phyloP scores from a whole-genome alignment of 106 monocot genomes.

The Dendrobium catenatum region DNA sequence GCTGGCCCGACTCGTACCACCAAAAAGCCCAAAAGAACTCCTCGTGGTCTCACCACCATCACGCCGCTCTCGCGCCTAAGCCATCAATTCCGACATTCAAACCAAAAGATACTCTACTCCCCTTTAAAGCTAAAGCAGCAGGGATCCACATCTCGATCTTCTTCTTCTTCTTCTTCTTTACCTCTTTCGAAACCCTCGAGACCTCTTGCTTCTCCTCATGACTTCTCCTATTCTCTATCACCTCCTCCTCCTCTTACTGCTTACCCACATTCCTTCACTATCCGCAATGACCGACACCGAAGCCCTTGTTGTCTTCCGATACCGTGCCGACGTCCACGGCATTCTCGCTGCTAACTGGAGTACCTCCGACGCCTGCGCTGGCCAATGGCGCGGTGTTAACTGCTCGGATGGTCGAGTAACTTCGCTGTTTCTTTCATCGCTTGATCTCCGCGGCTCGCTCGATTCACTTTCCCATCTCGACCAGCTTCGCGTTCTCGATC shows the following conservation, averaged over 20 bases:
- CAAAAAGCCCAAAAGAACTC: not conserved
- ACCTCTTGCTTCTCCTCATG: not conserved
- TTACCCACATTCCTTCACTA: not conserved
- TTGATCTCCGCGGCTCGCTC: slow-evolving; percentile 49
- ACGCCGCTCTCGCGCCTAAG: not conserved
- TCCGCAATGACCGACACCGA: slow-evolving; percentile 24
- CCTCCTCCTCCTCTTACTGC: slow-evolving; percentile 2
- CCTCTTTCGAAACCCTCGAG: not conserved
- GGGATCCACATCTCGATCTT: not conserved
- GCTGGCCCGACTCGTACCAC: not conserved
- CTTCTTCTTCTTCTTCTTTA: not conserved
- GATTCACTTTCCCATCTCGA: slow-evolving; percentile 39
- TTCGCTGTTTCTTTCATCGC: slow-evolving; percentile 37
- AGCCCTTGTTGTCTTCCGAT: slow-evolving; percentile 37
- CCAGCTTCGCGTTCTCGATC: slow-evolving; percentile 51
- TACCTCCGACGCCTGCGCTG: slow-evolving; percentile 39
- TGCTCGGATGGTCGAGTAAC: slow-evolving; percentile 38
- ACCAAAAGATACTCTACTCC: not conserved
- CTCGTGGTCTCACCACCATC: not conserved
- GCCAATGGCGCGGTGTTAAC: slow-evolving; percentile 22
- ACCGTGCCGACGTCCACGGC: slow-evolving; percentile 42
- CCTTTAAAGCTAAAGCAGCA: not conserved
- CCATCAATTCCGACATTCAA: not conserved
- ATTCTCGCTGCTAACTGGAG: slow-evolving; percentile 48
- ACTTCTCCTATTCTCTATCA: not conserved